Conservation (phyloP, 1,139 yeast genomes). For the Kodamaea alishanica region DNA sequence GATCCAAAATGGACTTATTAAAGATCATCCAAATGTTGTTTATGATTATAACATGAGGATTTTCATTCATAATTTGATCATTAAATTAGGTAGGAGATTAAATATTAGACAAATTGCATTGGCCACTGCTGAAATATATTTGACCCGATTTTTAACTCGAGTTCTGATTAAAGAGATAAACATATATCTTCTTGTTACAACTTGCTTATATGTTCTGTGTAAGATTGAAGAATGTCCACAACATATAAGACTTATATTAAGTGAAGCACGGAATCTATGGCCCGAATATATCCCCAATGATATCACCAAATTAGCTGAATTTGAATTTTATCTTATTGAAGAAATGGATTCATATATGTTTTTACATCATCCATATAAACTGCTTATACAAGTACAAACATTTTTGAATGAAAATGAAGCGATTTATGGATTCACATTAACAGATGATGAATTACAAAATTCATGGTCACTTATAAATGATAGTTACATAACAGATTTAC, state of each 20-base stretch:
- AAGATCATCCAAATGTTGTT: slow-evolving; percentile 41
- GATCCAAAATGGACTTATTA: slow-evolving; percentile 46
- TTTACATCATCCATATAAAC: slow-evolving; percentile 84
- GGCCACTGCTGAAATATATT: slow-evolving; percentile 84
- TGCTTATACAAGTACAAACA: slow-evolving; percentile 61
- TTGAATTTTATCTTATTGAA: slow-evolving; percentile 89
- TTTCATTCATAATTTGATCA: slow-evolving; percentile 63
- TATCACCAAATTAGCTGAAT: slow-evolving; percentile 89
- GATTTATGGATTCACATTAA: slow-evolving; percentile 35
- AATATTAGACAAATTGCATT: slow-evolving; percentile 77
- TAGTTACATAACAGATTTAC: slow-evolving; percentile 82
- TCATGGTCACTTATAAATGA: slow-evolving; percentile 91
- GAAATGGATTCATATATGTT: slow-evolving; percentile 80
- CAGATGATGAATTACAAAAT: slow-evolving; percentile 74
- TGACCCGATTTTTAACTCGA: slow-evolving; percentile 67
- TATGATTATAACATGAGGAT: slow-evolving; percentile 65
- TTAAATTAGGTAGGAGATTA: slow-evolving; percentile 73
- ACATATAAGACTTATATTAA: slow-evolving; percentile 76
- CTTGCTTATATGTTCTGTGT: slow-evolving; percentile 86
- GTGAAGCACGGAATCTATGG: slow-evolving; percentile 89
- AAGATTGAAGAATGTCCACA: slow-evolving; percentile 95
- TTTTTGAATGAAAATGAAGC: slow-evolving; percentile 29
- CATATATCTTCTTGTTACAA: slow-evolving; percentile 72
- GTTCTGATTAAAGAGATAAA: slow-evolving; percentile 81
- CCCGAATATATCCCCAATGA: slow-evolving; percentile 94